A percentile compares a stretch with the other conserved stretches of the same genome.
Evolutionary conservation across 768 basidiomycete species (phyloP).

Genomic region (Boletus barrowsii): DNA sequence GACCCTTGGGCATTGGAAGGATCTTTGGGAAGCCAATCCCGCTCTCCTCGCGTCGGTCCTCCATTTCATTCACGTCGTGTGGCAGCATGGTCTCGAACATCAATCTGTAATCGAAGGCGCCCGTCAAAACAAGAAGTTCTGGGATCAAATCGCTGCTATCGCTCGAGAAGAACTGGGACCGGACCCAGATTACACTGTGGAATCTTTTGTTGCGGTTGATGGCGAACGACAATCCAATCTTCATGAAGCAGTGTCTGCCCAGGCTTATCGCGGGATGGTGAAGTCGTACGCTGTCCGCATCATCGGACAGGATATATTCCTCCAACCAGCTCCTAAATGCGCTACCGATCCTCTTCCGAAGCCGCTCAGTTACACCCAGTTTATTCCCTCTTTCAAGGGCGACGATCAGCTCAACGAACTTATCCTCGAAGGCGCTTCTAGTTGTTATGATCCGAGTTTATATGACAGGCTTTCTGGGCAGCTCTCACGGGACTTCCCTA

Average conservation of each 20-base stretch:
- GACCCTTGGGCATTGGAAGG: constrained; percentile 66
- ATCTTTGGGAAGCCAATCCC: constrained; percentile 75
- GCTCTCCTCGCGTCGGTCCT: constrained; percentile 71
- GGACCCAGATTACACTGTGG: constrained; percentile 62
- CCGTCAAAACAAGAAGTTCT: constrained; percentile 59
- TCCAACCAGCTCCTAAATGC: constrained; percentile 46
- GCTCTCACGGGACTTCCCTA: constrained; percentile 51
- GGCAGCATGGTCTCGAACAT: constrained; percentile 80
- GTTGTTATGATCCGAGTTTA: constrained; percentile 67
- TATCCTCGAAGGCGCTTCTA: constrained; percentile 65
- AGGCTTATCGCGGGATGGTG: constrained; percentile 65
- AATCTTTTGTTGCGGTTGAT: constrained; percentile 41
- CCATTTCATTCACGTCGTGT: constrained; percentile 71
- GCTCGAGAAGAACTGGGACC: constrained; percentile 71
- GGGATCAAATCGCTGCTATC: constrained; percentile 65
- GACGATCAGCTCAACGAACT: constrained; percentile 66
- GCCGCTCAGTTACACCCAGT: constrained; percentile 56
- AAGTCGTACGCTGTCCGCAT: constrained; percentile 77
- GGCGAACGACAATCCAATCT: constrained; percentile 45
- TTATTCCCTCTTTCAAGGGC: constrained; percentile 55
- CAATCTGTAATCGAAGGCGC: constrained; percentile 53
- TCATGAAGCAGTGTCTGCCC: constrained; percentile 58
- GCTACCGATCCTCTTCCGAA: constrained; percentile 39
- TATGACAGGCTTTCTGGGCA: constrained; percentile 58
- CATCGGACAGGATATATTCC: constrained; percentile 69